phyloP scores from a whole-genome alignment of 2,329 filamentous ascomycete genomes.

The Alternaria triticimaculans region DNA sequence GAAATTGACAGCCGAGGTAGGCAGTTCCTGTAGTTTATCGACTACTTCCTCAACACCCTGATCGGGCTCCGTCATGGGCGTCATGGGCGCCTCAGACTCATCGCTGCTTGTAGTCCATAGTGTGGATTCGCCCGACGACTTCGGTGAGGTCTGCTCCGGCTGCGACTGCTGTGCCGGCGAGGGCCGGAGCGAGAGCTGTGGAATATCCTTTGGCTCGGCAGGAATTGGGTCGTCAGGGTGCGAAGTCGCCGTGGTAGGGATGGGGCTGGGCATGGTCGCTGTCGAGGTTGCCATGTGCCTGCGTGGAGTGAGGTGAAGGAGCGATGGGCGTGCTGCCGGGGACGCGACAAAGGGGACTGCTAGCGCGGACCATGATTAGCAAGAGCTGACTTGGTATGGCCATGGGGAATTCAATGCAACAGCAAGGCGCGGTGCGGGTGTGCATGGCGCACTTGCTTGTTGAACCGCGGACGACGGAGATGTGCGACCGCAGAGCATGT shows the following conservation, averaged over 20 bases:
- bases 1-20: conserved; percentile 44
- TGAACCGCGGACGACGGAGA: conserved; percentile 6
- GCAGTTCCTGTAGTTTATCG: conserved; percentile 51
- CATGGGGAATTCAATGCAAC: not conserved
- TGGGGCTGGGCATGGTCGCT: conserved; percentile 29
- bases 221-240: conserved; percentile 57
- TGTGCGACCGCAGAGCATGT: conserved; percentile 5
- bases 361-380: conserved; percentile 38
- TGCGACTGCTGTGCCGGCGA: conserved; percentile 21
- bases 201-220: conserved; percentile 47
- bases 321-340: conserved; percentile 18
- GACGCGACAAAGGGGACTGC: conserved; percentile 31
- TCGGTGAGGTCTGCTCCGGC: conserved; percentile 46
- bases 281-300: conserved; percentile 31
- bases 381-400: conserved; percentile 18
- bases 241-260: conserved; percentile 53
- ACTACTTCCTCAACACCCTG: conserved; percentile 51
- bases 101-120: conserved; percentile 52
- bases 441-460: conserved; percentile 1
- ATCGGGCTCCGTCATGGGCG: conserved; percentile 53
- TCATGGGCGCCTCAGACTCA: conserved; percentile 52
- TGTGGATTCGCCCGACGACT: conserved; percentile 51
- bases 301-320: conserved; percentile 11
- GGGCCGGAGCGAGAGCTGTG: conserved; percentile 34
- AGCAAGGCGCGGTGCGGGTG: not conserved